Percentiles rank a stretch among this genome's conserved stretches.
phyloP scores from a whole-genome alignment of 2,329 filamentous ascomycete species.

The Fusarium tuaranense region DNA sequence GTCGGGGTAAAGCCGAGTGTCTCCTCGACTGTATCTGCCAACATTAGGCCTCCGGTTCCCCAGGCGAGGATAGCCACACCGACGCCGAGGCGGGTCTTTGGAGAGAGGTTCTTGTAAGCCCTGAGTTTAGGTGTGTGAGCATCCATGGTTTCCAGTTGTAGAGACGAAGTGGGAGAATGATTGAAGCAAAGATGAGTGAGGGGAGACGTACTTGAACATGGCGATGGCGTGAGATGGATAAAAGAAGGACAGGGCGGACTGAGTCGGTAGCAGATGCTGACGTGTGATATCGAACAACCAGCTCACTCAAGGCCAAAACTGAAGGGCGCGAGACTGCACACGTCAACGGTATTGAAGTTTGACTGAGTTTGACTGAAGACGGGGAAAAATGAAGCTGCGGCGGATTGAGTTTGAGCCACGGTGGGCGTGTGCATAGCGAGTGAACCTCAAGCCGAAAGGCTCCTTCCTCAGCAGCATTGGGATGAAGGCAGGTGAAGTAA shows the following conservation, averaged over 20 bases:
- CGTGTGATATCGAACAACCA: neutral
- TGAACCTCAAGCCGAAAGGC: neutral
- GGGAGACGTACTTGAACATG: constrained; percentile 38
- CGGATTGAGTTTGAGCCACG: neutral
- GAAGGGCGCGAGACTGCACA: neutral
- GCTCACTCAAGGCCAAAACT: neutral
- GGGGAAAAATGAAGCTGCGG: neutral
- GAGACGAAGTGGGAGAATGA: neutral
- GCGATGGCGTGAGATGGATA: neutral
- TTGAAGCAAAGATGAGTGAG: neutral
- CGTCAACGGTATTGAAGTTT: neutral
- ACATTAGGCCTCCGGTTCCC: constrained; percentile 78
- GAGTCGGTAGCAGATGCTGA: neutral
- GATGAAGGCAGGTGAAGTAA: neutral
- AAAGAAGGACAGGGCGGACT: neutral
- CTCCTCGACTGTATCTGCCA: constrained; percentile 79
- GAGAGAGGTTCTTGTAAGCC: constrained; percentile 77
- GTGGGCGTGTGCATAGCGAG: neutral
- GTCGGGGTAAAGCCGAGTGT: constrained; percentile 78
- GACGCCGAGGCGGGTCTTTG: constrained; percentile 76
- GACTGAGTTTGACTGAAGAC: neutral
- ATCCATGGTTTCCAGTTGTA: neutral
- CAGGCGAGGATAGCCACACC: constrained; percentile 82
- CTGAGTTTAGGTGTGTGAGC: constrained; percentile 51
- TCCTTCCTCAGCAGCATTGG: neutral